Percentiles rank a stretch among this genome's conserved stretches.
Evolutionary conservation across 2,329 filamentous ascomycete genomes (phyloP).

Genomic region (Alternaria angustiovoidea): DNA sequence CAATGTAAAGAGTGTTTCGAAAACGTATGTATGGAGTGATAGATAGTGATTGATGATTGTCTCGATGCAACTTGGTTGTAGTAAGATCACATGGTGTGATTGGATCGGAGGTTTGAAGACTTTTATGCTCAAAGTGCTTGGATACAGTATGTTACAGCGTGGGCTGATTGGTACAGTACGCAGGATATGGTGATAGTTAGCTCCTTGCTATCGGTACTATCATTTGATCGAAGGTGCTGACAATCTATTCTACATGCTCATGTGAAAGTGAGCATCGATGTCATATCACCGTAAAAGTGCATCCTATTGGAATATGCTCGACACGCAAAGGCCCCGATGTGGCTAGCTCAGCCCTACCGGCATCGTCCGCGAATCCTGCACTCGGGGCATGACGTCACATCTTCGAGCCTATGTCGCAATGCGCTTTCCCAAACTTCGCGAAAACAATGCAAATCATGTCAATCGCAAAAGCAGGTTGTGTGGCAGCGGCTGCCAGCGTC

Average conservation of each 20-base stretch:
- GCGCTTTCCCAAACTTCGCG: constrained; percentile 19
- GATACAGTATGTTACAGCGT: background rate
- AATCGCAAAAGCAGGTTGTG: constrained; percentile 13
- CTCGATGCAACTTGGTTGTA: no score
- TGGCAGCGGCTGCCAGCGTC: constrained; percentile 4
- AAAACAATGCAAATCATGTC: constrained; percentile 21
- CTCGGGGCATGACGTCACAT: constrained; percentile 23
- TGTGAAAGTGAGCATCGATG: background rate
- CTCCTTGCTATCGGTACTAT: background rate
- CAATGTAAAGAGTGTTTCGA: no score
- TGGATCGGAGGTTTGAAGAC: background rate
- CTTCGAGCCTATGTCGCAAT: constrained; percentile 18
- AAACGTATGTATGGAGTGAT: no score
- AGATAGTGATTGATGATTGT: no score
- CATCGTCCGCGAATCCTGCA: constrained; percentile 1
- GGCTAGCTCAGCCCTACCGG: constrained; percentile 14
- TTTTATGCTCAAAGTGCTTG: background rate
- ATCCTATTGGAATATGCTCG: background rate
- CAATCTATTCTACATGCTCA: background rate
- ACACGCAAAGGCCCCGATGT: background rate
- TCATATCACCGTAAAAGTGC: background rate
- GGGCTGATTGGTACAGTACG: background rate
- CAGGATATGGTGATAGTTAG: background rate
- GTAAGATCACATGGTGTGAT: no score
- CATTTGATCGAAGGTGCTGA: background rate